Evolutionary conservation across 1,284 basidiomycete genomes (phyloP), one percentile per base, ranked within the genome.

Genomic region (Veloboletus limbatus): DNA sequence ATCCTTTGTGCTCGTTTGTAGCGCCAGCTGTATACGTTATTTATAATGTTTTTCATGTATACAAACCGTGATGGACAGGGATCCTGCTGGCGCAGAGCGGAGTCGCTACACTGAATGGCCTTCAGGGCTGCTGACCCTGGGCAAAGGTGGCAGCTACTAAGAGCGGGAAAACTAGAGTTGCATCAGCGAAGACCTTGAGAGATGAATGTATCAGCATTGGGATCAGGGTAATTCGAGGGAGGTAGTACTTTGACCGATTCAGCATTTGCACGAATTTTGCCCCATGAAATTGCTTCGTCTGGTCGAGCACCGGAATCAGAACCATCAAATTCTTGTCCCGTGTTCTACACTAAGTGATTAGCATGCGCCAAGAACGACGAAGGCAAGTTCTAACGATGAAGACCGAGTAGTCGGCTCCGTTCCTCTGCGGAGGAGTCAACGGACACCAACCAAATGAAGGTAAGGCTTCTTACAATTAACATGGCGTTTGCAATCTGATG

Each of bases 401-500:
- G 11, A 99, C 96, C 4, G 95, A 93, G 61, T 83, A 99, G 66
- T 99, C 97, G 4, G 97, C 97, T 3, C 97, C 97, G 62, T 99
- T 99, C 30, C 96, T 82, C 94, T 96, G 63, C 28, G 20, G 40
- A 56, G 49, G 30, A 45, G 22, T 53, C 28, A 48, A 30, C 14
- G 33, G 8, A 25, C 13, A 26, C 17, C 33, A 27, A 35, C 2
- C 37, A 28, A 39, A 32, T 6, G 16, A 39, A 32, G 47, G 47
- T 47, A 36, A 13, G 9, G 6, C 10, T 68, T 76, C 63, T 62
- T 66, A 96, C 94, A 63, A 99, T 97, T 18, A 99, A 74, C 97
- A 99, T 98, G 1, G 96, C 95, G 62, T 99, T 99, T 14, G 95
- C 95, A 48, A 99, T 97, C 65, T 99, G 97, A 66, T 99, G 97